These are phyloP conservation scores for Rubus parviflorus DNA, from an alignment of 306 rosid species.

Conservation along the genomic window DNA sequence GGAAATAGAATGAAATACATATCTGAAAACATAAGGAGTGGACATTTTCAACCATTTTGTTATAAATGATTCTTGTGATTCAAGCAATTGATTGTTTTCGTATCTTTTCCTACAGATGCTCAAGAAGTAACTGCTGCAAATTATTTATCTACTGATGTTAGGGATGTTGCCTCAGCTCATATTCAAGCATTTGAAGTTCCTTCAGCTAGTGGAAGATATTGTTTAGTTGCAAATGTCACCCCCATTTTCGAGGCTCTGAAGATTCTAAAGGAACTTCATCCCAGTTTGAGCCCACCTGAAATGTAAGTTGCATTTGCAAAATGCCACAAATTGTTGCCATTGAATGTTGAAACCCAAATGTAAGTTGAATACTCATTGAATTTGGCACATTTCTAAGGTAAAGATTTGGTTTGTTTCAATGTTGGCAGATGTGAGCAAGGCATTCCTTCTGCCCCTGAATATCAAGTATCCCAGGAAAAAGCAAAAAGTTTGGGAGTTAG, in stretches of 20 bases:
- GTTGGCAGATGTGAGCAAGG: constrained; percentile 22
- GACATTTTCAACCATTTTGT: not conserved
- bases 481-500: constrained; percentile 16
- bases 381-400: not conserved
- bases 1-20: not conserved
- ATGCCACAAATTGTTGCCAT: not conserved
- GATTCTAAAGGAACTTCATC: constrained; percentile 15
- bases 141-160: constrained; percentile 21
- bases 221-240: constrained; percentile 10
- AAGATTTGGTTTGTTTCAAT: not conserved
- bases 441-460: not conserved
- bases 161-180: constrained; percentile 33
- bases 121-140: not conserved
- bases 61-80: not conserved
- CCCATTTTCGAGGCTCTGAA: not conserved
- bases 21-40: not conserved
- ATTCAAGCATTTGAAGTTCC: constrained; percentile 24
- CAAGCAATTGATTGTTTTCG: not conserved
- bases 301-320: constrained; percentile 11
- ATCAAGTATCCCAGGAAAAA: constrained; percentile 13
- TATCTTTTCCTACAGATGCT: not conserved
- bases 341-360: not conserved
- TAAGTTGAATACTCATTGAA: not conserved
- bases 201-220: constrained; percentile 33
- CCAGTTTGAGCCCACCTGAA: not conserved